phyloP scores from a whole-genome alignment of 306 rosid genomes.

The Trifolium fragiferum region DNA sequence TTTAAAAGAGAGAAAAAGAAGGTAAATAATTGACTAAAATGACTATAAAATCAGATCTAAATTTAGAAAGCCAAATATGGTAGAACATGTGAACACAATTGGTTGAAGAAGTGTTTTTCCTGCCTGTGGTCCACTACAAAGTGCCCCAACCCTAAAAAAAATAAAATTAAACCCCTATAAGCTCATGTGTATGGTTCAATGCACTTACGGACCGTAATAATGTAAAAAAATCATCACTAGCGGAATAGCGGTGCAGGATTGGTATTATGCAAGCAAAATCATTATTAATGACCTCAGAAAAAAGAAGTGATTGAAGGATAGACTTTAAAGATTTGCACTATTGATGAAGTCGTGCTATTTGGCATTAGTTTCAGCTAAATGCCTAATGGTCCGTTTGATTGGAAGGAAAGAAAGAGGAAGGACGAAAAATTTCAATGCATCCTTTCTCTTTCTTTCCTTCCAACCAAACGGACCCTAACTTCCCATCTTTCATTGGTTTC shows the following conservation, averaged over 20 bases:
- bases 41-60: too few species aligned
- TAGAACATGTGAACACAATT: slow-evolving; percentile 34
- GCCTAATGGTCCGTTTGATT: too few species aligned
- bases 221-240: slow-evolving; percentile 87
- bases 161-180: slow-evolving; percentile 44
- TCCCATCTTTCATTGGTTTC: too few species aligned
- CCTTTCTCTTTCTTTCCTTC: too few species aligned
- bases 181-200: slow-evolving; percentile 95
- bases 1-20: too few species aligned
- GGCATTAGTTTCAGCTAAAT: too few species aligned
- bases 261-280: slow-evolving; percentile 95
- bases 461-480: too few species aligned
- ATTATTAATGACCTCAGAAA: slow-evolving; percentile 84
- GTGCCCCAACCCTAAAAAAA: slow-evolving; percentile 39
- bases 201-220: slow-evolving; percentile 91
- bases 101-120: slow-evolving; percentile 31
- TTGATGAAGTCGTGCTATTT: slow-evolving; percentile 20
- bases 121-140: slow-evolving; percentile 66
- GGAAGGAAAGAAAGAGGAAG: too few species aligned
- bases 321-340: slow-evolving; percentile 48
- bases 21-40: too few species aligned
- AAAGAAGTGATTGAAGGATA: slow-evolving; percentile 16
- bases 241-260: slow-evolving; percentile 90
- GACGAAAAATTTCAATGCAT: too few species aligned
- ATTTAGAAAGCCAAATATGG: background rate